Evolutionary conservation across 495 filamentous ascomycete species (phyloP), one percentile per base, ranked within the genome.

Genomic region (Talaromyces wortmannii): DNA sequence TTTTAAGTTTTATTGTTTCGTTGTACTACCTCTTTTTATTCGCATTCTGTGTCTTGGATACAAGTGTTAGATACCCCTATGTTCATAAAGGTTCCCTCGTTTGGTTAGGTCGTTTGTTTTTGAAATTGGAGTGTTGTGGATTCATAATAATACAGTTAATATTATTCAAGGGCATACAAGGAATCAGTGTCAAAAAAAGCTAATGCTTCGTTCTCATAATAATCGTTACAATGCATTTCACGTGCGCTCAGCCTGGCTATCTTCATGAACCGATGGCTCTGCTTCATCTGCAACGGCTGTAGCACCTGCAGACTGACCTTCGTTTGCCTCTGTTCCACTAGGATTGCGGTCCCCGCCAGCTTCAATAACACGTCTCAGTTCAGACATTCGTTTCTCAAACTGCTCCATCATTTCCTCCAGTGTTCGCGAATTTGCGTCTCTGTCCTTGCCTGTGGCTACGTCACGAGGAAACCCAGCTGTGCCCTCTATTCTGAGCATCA

Each of bases 401-500:
- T 84, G 79, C 49, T 83, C 80, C 57, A 88, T 72, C 70, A 91
- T 73, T 32, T 74, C 76, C 32, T 78, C 69, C 54, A 76, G 64
- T 31, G 61, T 71, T 57, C 69, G 75, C 52, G 55, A 67, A 45
- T 48, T 68, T 18, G 66, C 42, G 45, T 69, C 56, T 32, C 60
- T 64, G 45, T 70, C 68, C 48, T 65, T 58, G 17, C 65, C 69
- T 7, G 57, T 66, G 3, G 61, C 58, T 40, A 58, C 61, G 52
- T 50, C 61, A 57, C 65, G 58, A 16, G 71, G 60, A 5, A 72
- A 43, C 0, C 70, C 71, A 0, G 59, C 55, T 0, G 69, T 74
- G 1, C 89, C 89, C 36, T 86, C 81, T 45, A 92, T 84, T 44
- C 78, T 78, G 32, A 91, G 67, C 82, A 91, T 89, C 53, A 87